phyloP scores from a whole-genome alignment of 768 basidiomycete species.

The Megacollybia marginata region DNA sequence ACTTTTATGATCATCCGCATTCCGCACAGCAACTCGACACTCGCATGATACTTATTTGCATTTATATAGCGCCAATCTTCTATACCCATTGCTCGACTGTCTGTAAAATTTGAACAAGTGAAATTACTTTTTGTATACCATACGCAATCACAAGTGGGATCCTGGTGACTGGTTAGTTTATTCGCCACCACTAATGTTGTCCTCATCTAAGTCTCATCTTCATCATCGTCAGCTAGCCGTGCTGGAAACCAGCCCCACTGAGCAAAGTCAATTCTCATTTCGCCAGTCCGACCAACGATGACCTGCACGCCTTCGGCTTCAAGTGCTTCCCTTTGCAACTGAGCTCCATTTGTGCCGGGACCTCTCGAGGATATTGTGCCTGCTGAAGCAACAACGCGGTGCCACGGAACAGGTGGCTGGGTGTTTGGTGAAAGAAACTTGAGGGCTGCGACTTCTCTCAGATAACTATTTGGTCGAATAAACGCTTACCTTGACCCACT shows the following conservation, averaged over 20 bases:
- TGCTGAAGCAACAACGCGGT: constrained; percentile 64
- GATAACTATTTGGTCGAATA: neutral
- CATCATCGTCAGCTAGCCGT: neutral
- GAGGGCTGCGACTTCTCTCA: constrained; percentile 43
- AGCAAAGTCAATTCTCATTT: constrained; percentile 48
- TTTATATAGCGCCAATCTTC: no score
- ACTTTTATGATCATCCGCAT: neutral
- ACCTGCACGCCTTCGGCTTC: constrained; percentile 83
- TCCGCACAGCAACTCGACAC: neutral
- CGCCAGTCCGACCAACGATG: constrained; percentile 43
- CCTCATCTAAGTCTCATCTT: neutral
- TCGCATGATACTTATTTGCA: no score
- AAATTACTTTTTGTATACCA: neutral
- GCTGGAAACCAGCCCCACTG: constrained; percentile 31
- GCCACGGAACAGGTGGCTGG: constrained; percentile 71
- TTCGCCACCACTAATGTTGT: neutral
- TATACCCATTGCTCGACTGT: no score
- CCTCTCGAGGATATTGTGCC: constrained; percentile 79
- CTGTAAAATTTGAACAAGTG: no score
- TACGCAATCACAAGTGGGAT: neutral
- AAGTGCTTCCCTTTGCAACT: constrained; percentile 66
- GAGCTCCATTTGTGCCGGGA: constrained; percentile 74
- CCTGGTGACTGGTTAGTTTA: neutral
- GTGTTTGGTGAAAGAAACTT: constrained; percentile 60
- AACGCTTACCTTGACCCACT: constrained; percentile 68